Percentiles rank a stretch among this genome's conserved stretches.
phyloP scores from a whole-genome alignment of 148 eudicot genomes.

The Camellia sinensis region DNA sequence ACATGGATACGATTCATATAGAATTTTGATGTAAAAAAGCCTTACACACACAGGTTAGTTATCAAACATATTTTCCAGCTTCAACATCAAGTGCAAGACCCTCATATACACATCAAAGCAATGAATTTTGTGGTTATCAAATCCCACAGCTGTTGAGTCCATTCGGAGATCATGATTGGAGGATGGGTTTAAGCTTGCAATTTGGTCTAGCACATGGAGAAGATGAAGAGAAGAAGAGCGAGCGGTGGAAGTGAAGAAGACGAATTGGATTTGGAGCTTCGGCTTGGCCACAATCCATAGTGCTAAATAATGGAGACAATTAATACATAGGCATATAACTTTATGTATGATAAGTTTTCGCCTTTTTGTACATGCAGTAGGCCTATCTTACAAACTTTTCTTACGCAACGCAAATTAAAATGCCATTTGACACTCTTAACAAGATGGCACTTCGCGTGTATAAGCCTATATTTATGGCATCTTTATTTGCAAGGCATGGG shows the following conservation, averaged over 20 bases:
- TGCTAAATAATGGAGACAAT: not conserved
- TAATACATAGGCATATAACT: too few relatives aligned
- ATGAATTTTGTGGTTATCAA: not conserved
- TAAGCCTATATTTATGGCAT: not conserved
- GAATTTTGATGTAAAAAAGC: too few relatives aligned
- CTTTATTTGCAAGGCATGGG: not conserved
- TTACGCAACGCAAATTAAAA: not conserved
- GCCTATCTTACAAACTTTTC: slow-evolving; percentile 2
- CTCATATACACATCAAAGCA: not conserved
- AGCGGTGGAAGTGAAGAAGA: slow-evolving; percentile 19
- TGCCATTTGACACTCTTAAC: not conserved
- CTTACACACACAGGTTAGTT: not conserved
- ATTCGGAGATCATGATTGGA: not conserved
- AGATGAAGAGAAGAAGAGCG: slow-evolving; percentile 14
- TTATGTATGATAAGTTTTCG: not conserved
- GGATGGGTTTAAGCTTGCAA: slow-evolving; percentile 21
- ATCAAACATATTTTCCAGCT: slow-evolving; percentile 2
- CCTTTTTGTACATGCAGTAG: not conserved
- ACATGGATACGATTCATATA: too few relatives aligned
- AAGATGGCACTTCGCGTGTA: slow-evolving; percentile 1
- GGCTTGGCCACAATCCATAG: slow-evolving; percentile 52
- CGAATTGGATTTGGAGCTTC: slow-evolving; percentile 54
- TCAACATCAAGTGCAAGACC: not conserved
- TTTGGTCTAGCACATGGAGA: slow-evolving; percentile 12
- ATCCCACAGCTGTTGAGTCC: not conserved